Conservation (phyloP, 2,329 filamentous ascomycete species). For the Beauveria sp. region DNA sequence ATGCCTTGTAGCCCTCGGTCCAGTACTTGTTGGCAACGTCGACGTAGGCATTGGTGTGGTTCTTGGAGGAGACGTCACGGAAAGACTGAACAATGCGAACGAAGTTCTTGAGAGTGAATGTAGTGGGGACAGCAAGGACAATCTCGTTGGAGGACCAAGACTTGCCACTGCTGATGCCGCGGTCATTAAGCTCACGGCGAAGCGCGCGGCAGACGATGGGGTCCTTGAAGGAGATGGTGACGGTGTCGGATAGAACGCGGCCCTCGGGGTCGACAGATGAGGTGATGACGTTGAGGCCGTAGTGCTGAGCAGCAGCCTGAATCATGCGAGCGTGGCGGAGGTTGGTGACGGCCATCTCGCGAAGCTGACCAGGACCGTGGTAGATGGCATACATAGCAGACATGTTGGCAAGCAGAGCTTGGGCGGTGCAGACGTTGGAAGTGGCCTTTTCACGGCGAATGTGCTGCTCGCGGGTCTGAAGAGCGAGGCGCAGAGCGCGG, state of each 20-base stretch:
- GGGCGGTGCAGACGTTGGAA: constrained; percentile 94
- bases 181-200: constrained; percentile 35
- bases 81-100: constrained; percentile 27
- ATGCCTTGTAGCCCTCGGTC: constrained; percentile 27
- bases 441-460: constrained; percentile 95
- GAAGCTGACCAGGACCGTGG: constrained; percentile 78
- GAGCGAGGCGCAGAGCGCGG: constrained; percentile 68
- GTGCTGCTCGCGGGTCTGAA: constrained; percentile 88
- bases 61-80: constrained; percentile 20
- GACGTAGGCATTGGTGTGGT: constrained; percentile 16
- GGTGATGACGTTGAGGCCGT: constrained; percentile 57
- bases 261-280: constrained; percentile 48
- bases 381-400: constrained; percentile 91
- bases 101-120: constrained; percentile 18
- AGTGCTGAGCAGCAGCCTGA: constrained; percentile 52
- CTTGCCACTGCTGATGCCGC: constrained; percentile 72
- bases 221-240: constrained; percentile 50
- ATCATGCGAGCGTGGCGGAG: constrained; percentile 64
- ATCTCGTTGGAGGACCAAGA: constrained; percentile 19
- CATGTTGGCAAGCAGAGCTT: constrained; percentile 92
- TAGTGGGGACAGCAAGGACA: constrained; percentile 21
- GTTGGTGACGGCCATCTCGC: constrained; percentile 71
- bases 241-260: constrained; percentile 68
- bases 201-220: constrained; percentile 17
- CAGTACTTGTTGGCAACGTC: constrained; percentile 32